A percentile compares a stretch with the other conserved stretches of the same genome.
These are phyloP conservation scores for Aspergillus latus DNA, from an alignment of 2,329 filamentous ascomycete genomes.

Conservation along the genomic window DNA sequence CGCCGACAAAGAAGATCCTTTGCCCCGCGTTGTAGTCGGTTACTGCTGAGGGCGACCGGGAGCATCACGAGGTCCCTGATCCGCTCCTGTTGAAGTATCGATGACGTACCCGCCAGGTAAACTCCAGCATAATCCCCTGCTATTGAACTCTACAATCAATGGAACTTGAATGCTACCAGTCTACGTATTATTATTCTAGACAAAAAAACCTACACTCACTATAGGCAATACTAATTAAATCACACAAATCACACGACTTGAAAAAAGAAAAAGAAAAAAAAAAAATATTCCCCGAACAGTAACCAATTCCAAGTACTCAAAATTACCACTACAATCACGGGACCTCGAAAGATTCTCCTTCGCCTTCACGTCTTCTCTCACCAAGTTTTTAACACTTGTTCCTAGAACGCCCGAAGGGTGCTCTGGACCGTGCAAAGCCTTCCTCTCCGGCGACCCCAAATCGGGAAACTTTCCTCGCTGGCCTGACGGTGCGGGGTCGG, in stretches of 20 bases:
- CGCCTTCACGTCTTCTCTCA: neutral
- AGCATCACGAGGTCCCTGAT: neutral
- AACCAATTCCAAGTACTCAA: neutral
- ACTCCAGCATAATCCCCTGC: no score
- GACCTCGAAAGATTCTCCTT: neutral
- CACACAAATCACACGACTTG: no score
- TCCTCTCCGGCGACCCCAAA: neutral
- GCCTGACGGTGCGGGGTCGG: neutral
- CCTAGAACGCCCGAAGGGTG: neutral
- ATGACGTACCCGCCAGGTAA: neutral
- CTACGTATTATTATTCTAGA: no score
- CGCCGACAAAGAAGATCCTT: neutral
- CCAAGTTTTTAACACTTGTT: neutral
- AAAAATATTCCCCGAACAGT: no score
- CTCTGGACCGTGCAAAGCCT: neutral
- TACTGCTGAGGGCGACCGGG: neutral
- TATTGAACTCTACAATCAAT: no score
- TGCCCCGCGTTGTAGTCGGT: neutral
- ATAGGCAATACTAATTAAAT: no score
- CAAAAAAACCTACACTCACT: no score
- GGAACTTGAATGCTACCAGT: no score
- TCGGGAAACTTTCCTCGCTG: slow-evolving; percentile 7
- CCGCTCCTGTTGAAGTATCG: neutral
- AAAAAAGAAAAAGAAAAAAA: no score
- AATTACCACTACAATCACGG: neutral